Percentiles rank a stretch among this genome's conserved stretches.
phyloP scores from a whole-genome alignment of 805 yeast species.

The Wickerhamomyces chaumierensis region DNA sequence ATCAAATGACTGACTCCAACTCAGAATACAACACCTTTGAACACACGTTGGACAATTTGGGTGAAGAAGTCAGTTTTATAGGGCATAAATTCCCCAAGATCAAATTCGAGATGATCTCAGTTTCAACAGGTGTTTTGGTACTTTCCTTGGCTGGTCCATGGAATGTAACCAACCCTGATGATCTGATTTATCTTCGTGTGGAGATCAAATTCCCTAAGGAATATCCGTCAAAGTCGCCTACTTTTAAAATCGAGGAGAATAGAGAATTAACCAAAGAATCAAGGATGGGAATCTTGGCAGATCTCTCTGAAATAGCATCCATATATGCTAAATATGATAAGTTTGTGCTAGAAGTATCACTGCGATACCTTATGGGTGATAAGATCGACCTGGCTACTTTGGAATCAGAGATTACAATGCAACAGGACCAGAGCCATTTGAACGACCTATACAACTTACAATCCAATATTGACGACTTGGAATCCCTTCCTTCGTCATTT shows the following conservation, averaged over 20 bases:
- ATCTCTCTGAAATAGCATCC: slow-evolving; percentile 42
- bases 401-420: slow-evolving; percentile 17
- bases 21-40: slow-evolving; percentile 25
- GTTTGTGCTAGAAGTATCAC: slow-evolving; percentile 72
- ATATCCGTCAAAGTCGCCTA: slow-evolving; percentile 59
- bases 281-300: slow-evolving; percentile 37
- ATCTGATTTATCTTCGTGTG: slow-evolving; percentile 53
- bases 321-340: slow-evolving; percentile 44
- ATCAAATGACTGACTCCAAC: slow-evolving; percentile 12
- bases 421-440: slow-evolving; percentile 20
- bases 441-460: slow-evolving; percentile 16
- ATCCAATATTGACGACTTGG: slow-evolving; percentile 21
- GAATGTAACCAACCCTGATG: slow-evolving; percentile 29
- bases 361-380: slow-evolving; percentile 76
- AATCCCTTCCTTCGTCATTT: slow-evolving; percentile 13
- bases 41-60: slow-evolving; percentile 50
- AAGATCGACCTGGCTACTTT: slow-evolving; percentile 35
- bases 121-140: slow-evolving; percentile 70
- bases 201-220: slow-evolving; percentile 57
- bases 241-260: slow-evolving; percentile 67
- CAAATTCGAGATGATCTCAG: slow-evolving; percentile 77
- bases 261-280: slow-evolving; percentile 46
- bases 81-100: slow-evolving; percentile 86
- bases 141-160: slow-evolving; percentile 78
- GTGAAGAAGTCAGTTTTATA: slow-evolving; percentile 83